Conservation (phyloP, 108 stramenopile genomes). For the Cyclostephanos invisitatus region DNA sequence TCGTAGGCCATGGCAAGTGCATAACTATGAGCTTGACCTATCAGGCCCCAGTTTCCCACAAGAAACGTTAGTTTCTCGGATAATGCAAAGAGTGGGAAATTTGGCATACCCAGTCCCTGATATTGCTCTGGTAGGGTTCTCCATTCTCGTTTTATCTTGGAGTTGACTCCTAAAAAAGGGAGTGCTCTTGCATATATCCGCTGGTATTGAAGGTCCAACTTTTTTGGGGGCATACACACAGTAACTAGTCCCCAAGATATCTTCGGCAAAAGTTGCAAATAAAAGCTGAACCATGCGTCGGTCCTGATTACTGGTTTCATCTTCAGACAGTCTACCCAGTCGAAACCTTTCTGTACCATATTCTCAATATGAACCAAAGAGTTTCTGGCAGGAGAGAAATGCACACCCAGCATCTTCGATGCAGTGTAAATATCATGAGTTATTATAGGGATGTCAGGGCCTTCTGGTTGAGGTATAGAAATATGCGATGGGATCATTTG, state of each 20-base stretch:
- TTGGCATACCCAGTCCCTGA: neutral
- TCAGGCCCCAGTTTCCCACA: neutral
- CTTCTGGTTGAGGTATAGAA: neutral
- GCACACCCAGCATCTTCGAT: neutral
- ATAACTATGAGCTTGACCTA: neutral
- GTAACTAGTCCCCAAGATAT: neutral
- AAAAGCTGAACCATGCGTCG: neutral
- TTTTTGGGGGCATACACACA: neutral
- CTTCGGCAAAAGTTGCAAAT: neutral
- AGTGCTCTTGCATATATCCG: neutral
- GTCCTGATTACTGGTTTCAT: neutral
- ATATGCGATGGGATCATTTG: neutral
- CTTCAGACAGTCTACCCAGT: neutral
- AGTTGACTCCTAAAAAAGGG: neutral
- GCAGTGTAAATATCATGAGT: neutral
- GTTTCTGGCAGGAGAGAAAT: neutral
- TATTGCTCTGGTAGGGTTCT: neutral
- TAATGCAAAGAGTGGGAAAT: neutral
- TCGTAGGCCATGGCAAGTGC: neutral
- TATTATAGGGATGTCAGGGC: neutral
- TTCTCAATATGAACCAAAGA: neutral
- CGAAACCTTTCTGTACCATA: neutral
- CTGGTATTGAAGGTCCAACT: neutral
- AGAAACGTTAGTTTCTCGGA: neutral
- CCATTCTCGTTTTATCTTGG: neutral